phyloP scores from a whole-genome alignment of 139 green algal species.

The Chlorella sp. region DNA sequence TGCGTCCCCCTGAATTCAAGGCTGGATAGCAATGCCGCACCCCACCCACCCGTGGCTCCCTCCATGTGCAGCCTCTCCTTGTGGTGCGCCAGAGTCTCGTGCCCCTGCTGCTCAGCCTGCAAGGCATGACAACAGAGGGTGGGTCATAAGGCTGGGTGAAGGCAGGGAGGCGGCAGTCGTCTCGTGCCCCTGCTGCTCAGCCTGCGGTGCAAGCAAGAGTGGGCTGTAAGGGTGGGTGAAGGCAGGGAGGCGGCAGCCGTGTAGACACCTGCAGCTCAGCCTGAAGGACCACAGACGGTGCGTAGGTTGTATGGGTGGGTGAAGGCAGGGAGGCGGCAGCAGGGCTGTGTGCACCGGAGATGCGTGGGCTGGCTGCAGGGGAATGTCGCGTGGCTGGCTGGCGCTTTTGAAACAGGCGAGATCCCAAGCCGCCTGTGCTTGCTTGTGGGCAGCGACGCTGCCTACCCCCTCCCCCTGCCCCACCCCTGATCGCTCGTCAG shows the following conservation, averaged over 20 bases:
- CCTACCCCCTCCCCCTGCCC: neutral
- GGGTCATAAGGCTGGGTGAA: neutral
- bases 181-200: too few relatives aligned
- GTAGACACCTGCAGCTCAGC: too few relatives aligned
- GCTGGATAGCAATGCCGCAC: neutral
- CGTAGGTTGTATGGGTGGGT: too few relatives aligned
- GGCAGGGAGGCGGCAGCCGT: too few relatives aligned
- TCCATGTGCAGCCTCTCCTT: neutral
- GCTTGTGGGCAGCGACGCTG: neutral
- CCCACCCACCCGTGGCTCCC: neutral
- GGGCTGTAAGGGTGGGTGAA: neutral
- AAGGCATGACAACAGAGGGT: neutral
- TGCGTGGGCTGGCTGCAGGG: too few relatives aligned
- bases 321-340: neutral
- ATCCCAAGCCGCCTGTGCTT: too few relatives aligned
- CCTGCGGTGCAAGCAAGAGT: neutral
- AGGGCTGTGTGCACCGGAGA: neutral
- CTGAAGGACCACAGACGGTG: too few relatives aligned
- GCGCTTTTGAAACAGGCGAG: too few relatives aligned
- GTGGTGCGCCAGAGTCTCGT: conserved; percentile 13
- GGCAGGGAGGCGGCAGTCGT: neutral
- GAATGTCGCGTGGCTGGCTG: too few relatives aligned
- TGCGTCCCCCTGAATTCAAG: too few relatives aligned
- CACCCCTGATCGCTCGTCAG: too few relatives aligned
- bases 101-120: neutral